phyloP scores from a whole-genome alignment of 345 rosid genomes.

The Pseudoturritis turrita region DNA sequence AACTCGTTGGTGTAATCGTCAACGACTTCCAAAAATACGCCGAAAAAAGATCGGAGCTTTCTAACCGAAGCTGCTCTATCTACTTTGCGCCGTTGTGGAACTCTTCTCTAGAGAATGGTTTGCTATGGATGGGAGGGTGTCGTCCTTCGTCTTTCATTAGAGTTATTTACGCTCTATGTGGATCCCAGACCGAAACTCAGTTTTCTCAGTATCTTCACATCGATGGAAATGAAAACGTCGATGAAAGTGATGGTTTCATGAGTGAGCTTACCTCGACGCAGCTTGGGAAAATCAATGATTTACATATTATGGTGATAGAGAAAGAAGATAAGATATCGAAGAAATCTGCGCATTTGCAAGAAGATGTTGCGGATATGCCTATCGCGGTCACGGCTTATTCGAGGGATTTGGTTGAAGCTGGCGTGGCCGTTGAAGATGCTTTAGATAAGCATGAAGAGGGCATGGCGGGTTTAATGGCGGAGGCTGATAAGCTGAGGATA shows the following conservation, averaged over 20 bases:
- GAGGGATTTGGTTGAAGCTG: neutral
- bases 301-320: conserved; percentile 29
- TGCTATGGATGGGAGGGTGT: conserved; percentile 46
- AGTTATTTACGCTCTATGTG: conserved; percentile 30
- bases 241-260: neutral
- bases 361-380: conserved; percentile 42
- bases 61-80: conserved; percentile 1
- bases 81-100: conserved; percentile 40
- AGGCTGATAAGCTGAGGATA: conserved; percentile 39
- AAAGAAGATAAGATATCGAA: conserved; percentile 35
- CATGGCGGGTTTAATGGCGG: conserved; percentile 28
- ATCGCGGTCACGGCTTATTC: conserved; percentile 21
- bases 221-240: neutral
- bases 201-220: conserved; percentile 1
- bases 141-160: conserved; percentile 42
- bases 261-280: conserved; percentile 32
- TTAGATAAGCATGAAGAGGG: conserved; percentile 25
- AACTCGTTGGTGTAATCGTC: conserved; percentile 11
- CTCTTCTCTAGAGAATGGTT: conserved; percentile 40
- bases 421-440: conserved; percentile 15
- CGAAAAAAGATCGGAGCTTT: conserved; percentile 11
- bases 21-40: conserved; percentile 25
- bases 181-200: conserved; percentile 28
- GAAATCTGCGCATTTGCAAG: conserved; percentile 38
- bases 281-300: conserved; percentile 24